Conservation (phyloP, 768 basidiomycete species). For the Coprinopsis sp. region DNA sequence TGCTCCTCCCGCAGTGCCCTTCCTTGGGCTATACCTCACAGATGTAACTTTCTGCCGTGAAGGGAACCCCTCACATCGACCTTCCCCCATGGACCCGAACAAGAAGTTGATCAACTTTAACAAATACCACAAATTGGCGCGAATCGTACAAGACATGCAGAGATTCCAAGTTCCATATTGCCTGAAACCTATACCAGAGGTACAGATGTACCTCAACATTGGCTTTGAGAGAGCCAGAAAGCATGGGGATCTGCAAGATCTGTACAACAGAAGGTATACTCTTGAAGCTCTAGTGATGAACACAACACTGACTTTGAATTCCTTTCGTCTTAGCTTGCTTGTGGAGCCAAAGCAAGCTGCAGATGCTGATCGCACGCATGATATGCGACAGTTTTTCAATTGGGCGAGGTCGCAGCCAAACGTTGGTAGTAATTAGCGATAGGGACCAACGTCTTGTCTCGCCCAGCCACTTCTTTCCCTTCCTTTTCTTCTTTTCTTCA, state of each 20-base stretch:
- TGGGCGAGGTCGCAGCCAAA: conserved; percentile 62
- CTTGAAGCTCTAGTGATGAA: neutral
- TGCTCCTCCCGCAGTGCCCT: conserved; percentile 90
- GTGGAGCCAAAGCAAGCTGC: conserved; percentile 81
- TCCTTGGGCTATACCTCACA: conserved; percentile 90
- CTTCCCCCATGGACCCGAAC: conserved; percentile 67
- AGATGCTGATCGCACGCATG: conserved; percentile 57
- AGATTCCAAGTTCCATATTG: conserved; percentile 86
- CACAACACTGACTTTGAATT: neutral
- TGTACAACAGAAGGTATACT: conserved; percentile 78
- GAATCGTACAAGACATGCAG: conserved; percentile 89
- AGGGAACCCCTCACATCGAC: conserved; percentile 83
- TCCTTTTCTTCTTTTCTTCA: neutral
- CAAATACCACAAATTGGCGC: conserved; percentile 88
- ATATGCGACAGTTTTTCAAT: conserved; percentile 75
- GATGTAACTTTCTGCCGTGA: conserved; percentile 95
- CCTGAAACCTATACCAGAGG: conserved; percentile 84
- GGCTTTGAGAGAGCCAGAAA: conserved; percentile 73
- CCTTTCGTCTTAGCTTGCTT: conserved; percentile 48
- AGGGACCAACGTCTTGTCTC: neutral
- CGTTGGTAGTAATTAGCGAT: conserved; percentile 1
- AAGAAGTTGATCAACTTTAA: conserved; percentile 93
- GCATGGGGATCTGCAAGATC: conserved; percentile 78
- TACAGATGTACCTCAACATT: conserved; percentile 71
- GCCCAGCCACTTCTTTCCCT: neutral